Evolutionary conservation across 331 rosid species (phyloP), one percentile per base, ranked within the genome.

Genomic region (Erythrophleum ivorense): DNA sequence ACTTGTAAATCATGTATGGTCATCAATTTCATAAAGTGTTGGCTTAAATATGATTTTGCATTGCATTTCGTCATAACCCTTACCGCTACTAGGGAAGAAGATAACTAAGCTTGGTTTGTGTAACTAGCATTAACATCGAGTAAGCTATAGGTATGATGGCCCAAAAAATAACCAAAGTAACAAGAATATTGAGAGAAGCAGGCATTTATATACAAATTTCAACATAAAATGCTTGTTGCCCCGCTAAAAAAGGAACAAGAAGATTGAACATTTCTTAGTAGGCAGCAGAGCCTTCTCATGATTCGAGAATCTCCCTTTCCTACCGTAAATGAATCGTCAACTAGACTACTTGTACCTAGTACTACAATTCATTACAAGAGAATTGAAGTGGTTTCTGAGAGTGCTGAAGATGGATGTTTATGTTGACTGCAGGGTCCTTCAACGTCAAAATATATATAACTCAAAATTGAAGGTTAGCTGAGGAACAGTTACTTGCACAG

Each of bases 401-500:
- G 77, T 8, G 29, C n/a, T 57, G 74, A 62, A 53, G 57, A 41
- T 71, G 68, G 66, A 45, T 80, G 60, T 55, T 65, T 31, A 50
- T 76, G 78, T 55, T 45, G 74, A 19, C 16, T 9, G 1, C 34
- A 65, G 49, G 31, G 33, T 57, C 33, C n/a, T 33, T 72, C 62
- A 72, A 54, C 2, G 14, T 16, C 50, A 0, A 24, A n/a, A 46
- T 40, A 6, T 71, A 4, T 33, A 0, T 64, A 52, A 36, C 81
- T 81, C 73, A 86, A 24, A 84, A 57, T 36, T 49, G 65, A 80
- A 82, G 88, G 59, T 80, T 86, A 5, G 85, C 64, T 3, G 89
- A 87, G 52, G 88, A 76, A 81, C 90, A 80, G 57, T 89, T 86
- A n/a, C 76, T 63, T 29, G 88, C 74, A 85, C 97, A 92, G 66